Evolutionary conservation across 257 asterid genomes (phyloP).

Genomic region (Solanum phureja): DNA sequence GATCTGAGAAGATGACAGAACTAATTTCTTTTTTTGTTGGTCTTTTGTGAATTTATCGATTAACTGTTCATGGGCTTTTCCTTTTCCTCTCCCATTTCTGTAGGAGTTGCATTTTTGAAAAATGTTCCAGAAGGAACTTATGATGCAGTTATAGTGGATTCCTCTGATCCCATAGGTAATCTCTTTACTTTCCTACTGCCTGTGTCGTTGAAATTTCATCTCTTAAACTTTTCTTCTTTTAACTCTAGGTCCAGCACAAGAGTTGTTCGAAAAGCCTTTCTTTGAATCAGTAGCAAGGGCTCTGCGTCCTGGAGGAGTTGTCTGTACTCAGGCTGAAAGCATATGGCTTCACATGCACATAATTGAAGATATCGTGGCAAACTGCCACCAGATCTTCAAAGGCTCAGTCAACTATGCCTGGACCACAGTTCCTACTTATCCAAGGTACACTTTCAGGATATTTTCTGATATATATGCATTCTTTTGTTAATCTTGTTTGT

Average conservation of each 20-base stretch:
- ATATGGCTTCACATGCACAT: slow-evolving; percentile 99
- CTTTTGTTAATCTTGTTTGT: neutral
- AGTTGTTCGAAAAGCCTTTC: slow-evolving; percentile 94
- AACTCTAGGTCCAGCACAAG: slow-evolving; percentile 87
- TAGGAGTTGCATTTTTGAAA: slow-evolving; percentile 94
- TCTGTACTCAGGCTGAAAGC: slow-evolving; percentile 98
- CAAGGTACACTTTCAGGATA: slow-evolving; percentile 39
- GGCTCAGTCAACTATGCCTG: slow-evolving; percentile 98
- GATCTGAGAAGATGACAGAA: neutral
- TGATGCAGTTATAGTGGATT: slow-evolving; percentile 91
- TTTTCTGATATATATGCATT: neutral
- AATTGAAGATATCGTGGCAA: slow-evolving; percentile 70
- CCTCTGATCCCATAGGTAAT: slow-evolving; percentile 95
- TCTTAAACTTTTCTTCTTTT: neutral
- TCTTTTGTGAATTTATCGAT: neutral
- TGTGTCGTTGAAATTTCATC: neutral
- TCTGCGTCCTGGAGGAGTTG: slow-evolving; percentile 97
- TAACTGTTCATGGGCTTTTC: neutral
- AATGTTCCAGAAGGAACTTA: slow-evolving; percentile 87
- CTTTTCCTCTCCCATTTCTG: neutral
- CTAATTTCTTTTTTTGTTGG: neutral
- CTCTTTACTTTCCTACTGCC: neutral
- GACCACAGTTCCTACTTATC: slow-evolving; percentile 98
- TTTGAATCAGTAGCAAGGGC: slow-evolving; percentile 76
- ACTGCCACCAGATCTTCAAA: slow-evolving; percentile 88